Base-by-base conservation (phyloP, 176 grass and related monocot species). In the Eleusine coracana region DNA sequence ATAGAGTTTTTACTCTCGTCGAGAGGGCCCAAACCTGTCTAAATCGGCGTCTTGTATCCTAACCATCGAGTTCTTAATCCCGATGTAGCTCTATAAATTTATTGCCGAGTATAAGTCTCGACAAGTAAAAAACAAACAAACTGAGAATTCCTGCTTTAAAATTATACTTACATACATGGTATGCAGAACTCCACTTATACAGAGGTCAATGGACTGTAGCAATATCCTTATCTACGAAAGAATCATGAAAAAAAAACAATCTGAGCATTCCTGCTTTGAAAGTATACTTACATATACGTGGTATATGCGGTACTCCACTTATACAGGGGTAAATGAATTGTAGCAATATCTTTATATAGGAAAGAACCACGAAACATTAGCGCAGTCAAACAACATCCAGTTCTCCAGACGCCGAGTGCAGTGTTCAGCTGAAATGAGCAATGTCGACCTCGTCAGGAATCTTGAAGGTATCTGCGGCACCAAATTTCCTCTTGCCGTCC, bases 401-500 rank as follows among this genome's bases (percentile, higher is more conserved):
- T 29, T 63, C 25, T 29, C 60, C 8, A 41, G n/a, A 82, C 28
- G 17, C 5, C 21, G 1, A 60, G 66, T 34, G 31, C 31, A 34
- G 31, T 34, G 31, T 37, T 76, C 88, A 95, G 52, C 93, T 95
- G 82, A 95, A 79, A 67, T 88, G 87, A 86, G 90, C 58, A 18
- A 90, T 86, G 78, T 92, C 90, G 3, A 95, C 73, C 81, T 90
- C 79, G 25, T 95, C 88, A 23, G 90, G 90, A 36, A 95, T 55
- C 80, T 90, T 95, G 82, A 95, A 95, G 2, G 93, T 92, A 28
- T 92, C 90, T 1, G 90, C 90, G 0, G 92, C 89, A 10, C 92
- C 92, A 21, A 94, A 94, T 71, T 94, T 94, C 86, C 77, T 82
- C 78, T 63, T 87, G 7, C 80, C 89, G 20, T 90, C 94, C 74